Conservation (phyloP, 2,329 filamentous ascomycete genomes). For the Madurella mycetomatis region DNA sequence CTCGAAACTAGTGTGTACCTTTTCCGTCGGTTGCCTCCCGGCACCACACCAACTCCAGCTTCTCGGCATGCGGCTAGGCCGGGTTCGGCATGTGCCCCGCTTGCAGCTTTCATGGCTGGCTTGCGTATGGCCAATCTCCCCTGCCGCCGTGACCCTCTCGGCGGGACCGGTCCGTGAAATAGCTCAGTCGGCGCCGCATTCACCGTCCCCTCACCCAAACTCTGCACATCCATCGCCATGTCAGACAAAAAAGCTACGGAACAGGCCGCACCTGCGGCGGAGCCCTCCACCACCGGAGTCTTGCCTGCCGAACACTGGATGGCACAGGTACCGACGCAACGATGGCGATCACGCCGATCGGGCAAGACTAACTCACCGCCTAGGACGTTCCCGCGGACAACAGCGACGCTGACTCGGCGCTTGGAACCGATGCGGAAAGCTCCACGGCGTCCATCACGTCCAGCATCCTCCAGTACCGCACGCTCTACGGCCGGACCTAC, state of each 20-base stretch:
- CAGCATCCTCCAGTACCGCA: slow-evolving; percentile 30
- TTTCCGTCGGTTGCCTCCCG: no score
- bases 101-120: not conserved
- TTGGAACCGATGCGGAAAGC: slow-evolving; percentile 1
- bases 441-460: slow-evolving; percentile 31
- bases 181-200: not conserved
- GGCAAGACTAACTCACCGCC: no score
- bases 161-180: not conserved
- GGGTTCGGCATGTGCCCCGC: not conserved
- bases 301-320: not conserved
- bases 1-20: no score
- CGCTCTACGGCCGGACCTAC: slow-evolving; percentile 31
- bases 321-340: not conserved
- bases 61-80: not conserved
- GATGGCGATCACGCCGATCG: slow-evolving; percentile 2
- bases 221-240: not conserved
- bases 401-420: slow-evolving; percentile 5
- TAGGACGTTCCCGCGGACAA: not conserved
- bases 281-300: not conserved
- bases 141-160: not conserved
- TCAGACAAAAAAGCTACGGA: not conserved
- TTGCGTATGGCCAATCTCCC: not conserved
- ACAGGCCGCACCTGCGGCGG: not conserved
- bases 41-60: not conserved
- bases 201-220: not conserved